These are phyloP conservation scores for Russula virescens DNA, from an alignment of 768 basidiomycete species.

Conservation along the genomic window DNA sequence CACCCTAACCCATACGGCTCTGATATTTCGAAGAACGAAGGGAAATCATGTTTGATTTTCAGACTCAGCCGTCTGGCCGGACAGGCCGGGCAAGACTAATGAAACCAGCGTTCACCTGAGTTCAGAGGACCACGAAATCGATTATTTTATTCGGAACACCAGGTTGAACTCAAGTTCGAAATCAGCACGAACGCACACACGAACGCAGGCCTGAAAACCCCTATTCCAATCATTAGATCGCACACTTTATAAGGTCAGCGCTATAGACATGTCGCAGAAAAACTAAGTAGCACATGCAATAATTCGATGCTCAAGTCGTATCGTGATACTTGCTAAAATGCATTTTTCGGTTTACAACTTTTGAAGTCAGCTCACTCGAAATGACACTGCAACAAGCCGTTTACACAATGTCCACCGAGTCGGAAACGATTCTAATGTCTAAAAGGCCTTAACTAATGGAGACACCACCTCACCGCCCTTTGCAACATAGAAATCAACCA, in stretches of 20 bases:
- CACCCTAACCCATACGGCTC: too few relatives aligned
- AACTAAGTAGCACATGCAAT: neutral
- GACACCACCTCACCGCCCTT: conserved; percentile 66
- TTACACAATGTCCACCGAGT: neutral
- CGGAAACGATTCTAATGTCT: conserved; percentile 19
- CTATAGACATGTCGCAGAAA: neutral
- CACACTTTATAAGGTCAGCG: neutral
- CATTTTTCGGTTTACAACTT: neutral
- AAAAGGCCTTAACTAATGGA: conserved; percentile 70
- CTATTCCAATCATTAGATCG: neutral
- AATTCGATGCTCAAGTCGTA: neutral
- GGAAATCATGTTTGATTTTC: too few relatives aligned
- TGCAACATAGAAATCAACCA: conserved; percentile 81
- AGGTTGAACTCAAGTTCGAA: too few relatives aligned
- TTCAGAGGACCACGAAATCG: too few relatives aligned
- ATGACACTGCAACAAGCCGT: neutral
- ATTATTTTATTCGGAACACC: too few relatives aligned
- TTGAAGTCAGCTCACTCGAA: neutral
- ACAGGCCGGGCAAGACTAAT: too few relatives aligned
- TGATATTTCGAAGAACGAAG: too few relatives aligned
- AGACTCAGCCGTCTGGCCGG: too few relatives aligned
- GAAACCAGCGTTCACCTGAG: too few relatives aligned
- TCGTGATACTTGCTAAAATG: neutral
- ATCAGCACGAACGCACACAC: too few relatives aligned
- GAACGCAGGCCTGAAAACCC: too few relatives aligned